Conservation (phyloP, 78 protist genomes). For the Pelomyxa schiedti region DNA sequence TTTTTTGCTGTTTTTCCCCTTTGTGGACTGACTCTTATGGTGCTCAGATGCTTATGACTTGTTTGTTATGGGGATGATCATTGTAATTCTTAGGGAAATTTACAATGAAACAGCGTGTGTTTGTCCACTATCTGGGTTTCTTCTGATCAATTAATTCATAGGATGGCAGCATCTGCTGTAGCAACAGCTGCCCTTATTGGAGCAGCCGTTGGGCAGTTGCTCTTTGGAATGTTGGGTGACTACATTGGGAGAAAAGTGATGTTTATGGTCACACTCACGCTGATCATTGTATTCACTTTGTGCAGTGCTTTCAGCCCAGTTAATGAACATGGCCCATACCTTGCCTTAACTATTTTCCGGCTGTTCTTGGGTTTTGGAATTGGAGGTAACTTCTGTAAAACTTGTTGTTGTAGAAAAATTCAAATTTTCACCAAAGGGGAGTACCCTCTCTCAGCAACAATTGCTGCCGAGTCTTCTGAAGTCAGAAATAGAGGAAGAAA, state of each 20-base stretch:
- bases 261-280: background rate
- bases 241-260: conserved; percentile 16
- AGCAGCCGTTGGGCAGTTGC: conserved; percentile 37
- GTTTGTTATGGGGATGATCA: conserved; percentile 33
- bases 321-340: too few relatives aligned
- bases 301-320: background rate
- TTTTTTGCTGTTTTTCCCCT: too few relatives aligned
- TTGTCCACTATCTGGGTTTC: background rate
- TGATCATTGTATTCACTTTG: conserved; percentile 40
- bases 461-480: conserved; percentile 26
- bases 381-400: too few relatives aligned
- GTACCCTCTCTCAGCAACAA: conserved; percentile 66
- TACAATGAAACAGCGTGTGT: conserved; percentile 8
- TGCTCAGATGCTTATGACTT: conserved; percentile 64
- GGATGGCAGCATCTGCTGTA: conserved; percentile 8
- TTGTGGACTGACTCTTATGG: too few relatives aligned
- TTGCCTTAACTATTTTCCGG: background rate
- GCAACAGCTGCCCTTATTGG: conserved; percentile 43
- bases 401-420: background rate
- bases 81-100: conserved; percentile 7
- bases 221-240: conserved; percentile 48
- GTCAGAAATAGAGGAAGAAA: conserved; percentile 21
- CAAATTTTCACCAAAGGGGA: conserved; percentile 17
- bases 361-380: conserved; percentile 63
- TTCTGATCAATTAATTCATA: too few relatives aligned